Evolutionary conservation across 2,329 filamentous ascomycete genomes (phyloP), one percentile per base, ranked within the genome.

Genomic region (Colletotrichum sidae): DNA sequence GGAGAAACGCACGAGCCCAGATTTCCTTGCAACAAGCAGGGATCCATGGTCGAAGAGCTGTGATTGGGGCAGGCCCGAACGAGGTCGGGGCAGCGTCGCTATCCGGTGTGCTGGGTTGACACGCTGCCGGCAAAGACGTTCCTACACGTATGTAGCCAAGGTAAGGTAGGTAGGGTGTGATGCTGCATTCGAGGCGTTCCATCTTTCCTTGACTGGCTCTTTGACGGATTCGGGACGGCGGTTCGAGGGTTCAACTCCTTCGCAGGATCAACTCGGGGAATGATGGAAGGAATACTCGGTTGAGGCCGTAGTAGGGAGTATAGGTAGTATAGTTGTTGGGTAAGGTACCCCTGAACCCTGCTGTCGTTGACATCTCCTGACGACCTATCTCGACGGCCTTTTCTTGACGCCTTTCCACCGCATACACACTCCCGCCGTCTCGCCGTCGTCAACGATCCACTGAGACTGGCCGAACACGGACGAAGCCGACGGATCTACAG

Each of bases 271-370:
- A 33, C 25, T n/a, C 33, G 42, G 45, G 25, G 39, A 56, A 44
- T 46, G 9, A 33, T 13, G 13, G 12, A 39, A n/a, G 11, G 33
- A 44, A 44, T n/a, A n/a, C 9, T 60, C 51, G 58, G 58, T 33
- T 50, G 42, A 42, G 58, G 50, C 59, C 52, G 52, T 33, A 49
- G n/a, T 3, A 17, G 17, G 17, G 17, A 17, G 2, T 17, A 17
- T 17, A 17, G 17, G 17, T 17, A 17, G 17, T 17, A 17, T 17
- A 25, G 25, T 42, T 17, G 38, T 25, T 38, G 52, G 59, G 59
- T 56, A 56, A 42, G 53, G 52, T 56, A 62, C 52, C 59, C 59
- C 17, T 33, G 37, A 46, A 51, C 33, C 53, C 52, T 50, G 44
- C 4, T 9, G 9, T 10, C 11, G 17, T 8, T 25, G 13, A 13